Evolutionary conservation across 169 alveolate species (phyloP), one percentile per base, ranked within the genome.

Genomic region (Plasmodium malariae): DNA sequence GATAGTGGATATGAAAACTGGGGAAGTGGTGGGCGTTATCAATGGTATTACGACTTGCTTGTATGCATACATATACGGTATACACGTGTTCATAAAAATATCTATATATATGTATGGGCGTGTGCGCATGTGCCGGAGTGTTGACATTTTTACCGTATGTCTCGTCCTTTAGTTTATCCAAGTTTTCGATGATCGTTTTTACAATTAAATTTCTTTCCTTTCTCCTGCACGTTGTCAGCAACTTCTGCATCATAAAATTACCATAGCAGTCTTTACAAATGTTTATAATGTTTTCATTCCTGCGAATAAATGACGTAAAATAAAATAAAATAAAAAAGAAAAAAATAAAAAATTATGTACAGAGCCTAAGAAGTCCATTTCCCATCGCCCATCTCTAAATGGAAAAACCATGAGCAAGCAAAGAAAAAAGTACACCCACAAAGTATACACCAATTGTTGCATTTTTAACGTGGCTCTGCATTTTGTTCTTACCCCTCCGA

Each of bases 261-360:
- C 91, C 91, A 62, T 83, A 83, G 32, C 91, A 69, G 54, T 83
- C 91, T 68, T 83, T 83, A 60, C 91, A 83, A 68, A 83, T 83
- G 28, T 28, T 63, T 65, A 78, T 78, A 37, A 78, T 78, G 71
- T 49, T 78, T 4, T 78, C 89, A 24, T 78, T 78, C 54, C 89
- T 78, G 68, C 12, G 34, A 55, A 62, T 6, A 2, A 6, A n/a
- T n/a, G n/a, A n/a, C n/a, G n/a, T n/a, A n/a, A 30, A 34, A 63
- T 30, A n/a, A 34, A 63, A 63, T 36, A 34, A 60, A 5, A 30
- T 24, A 3, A n/a, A 11, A 57, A n/a, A 3, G 9, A 17, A 26
- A 14, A 57, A 17, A n/a, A 7, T 2, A 9, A 40, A 40, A 9
- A 40, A 40, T 6, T 9, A 6, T 40, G 51, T 9, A 40, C 51